Percentiles rank a stretch among this genome's conserved stretches.
Conservation (phyloP, 257 asterid genomes). For the Coffea eugenioides region DNA sequence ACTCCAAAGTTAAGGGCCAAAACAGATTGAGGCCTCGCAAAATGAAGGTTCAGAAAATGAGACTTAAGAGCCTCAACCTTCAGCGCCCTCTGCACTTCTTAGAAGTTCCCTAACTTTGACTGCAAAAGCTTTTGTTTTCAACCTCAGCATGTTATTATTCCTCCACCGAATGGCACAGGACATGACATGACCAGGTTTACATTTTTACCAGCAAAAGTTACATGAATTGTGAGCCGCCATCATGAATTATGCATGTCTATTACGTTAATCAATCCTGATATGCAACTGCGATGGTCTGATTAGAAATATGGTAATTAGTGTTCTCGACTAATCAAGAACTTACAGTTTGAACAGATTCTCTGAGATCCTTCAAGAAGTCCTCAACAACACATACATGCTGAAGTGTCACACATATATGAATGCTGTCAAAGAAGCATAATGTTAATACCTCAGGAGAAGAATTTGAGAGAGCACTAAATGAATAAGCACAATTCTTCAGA, state of each 20-base stretch:
- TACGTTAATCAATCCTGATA: too few relatives aligned
- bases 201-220: neutral
- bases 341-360: constrained; percentile 69
- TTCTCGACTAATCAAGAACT: constrained; percentile 25
- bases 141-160: neutral
- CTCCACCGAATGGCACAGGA: neutral
- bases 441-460: constrained; percentile 11
- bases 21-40: neutral
- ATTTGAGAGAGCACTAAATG: neutral
- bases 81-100: neutral
- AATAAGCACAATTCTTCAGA: neutral
- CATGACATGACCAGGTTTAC: neutral
- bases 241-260: neutral
- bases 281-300: neutral
- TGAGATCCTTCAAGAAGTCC: constrained; percentile 73
- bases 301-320: neutral
- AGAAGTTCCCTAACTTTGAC: neutral
- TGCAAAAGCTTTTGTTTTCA: neutral
- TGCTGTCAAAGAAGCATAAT: constrained; percentile 44
- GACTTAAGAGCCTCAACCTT: neutral
- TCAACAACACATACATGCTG: constrained; percentile 73
- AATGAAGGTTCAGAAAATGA: neutral
- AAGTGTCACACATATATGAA: constrained; percentile 95
- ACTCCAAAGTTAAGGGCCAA: neutral
- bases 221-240: neutral